Evolutionary conservation across 2,329 filamentous ascomycete species (phyloP).

Genomic region (Periglandula ipomoeae): DNA sequence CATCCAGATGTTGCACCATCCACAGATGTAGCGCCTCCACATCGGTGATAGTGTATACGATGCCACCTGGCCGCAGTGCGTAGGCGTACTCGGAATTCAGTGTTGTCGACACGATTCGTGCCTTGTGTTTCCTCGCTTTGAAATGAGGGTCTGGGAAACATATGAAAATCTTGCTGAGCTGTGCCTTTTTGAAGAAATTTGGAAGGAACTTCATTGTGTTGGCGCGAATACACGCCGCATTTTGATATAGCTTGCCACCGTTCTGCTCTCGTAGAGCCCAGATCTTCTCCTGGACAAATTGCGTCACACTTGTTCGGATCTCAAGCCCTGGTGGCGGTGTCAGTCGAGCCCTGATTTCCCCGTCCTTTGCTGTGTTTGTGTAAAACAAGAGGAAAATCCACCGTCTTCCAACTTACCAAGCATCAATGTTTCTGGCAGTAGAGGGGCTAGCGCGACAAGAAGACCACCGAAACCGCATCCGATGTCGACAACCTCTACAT

Average conservation of each 20-base stretch:
- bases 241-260: slow-evolving; percentile 57
- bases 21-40: slow-evolving; percentile 88
- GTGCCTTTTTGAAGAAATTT: slow-evolving; percentile 79
- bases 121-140: slow-evolving; percentile 95
- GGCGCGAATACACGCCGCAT: slow-evolving; percentile 78
- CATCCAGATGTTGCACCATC: slow-evolving; percentile 83
- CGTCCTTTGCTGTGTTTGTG: background rate
- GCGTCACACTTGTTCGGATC: slow-evolving; percentile 81
- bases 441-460: slow-evolving; percentile 73
- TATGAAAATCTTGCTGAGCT: slow-evolving; percentile 87
- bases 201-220: slow-evolving; percentile 99
- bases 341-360: background rate
- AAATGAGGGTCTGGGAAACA: slow-evolving; percentile 99
- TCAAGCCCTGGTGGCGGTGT: slow-evolving; percentile 59
- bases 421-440: slow-evolving; percentile 72
- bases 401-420: slow-evolving; percentile 60
- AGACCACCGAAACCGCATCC: slow-evolving; percentile 94
- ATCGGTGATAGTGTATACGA: slow-evolving; percentile 94
- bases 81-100: slow-evolving; percentile 92
- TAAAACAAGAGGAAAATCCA: too few species aligned
- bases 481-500: slow-evolving; percentile 91
- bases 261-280: slow-evolving; percentile 66
- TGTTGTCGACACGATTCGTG: slow-evolving; percentile 81
- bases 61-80: slow-evolving; percentile 70
- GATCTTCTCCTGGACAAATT: slow-evolving; percentile 84